A percentile compares a stretch with the other conserved stretches of the same genome.
Conservation (phyloP, 2,329 filamentous ascomycete genomes). For the Fonsecaea pugnacius region DNA sequence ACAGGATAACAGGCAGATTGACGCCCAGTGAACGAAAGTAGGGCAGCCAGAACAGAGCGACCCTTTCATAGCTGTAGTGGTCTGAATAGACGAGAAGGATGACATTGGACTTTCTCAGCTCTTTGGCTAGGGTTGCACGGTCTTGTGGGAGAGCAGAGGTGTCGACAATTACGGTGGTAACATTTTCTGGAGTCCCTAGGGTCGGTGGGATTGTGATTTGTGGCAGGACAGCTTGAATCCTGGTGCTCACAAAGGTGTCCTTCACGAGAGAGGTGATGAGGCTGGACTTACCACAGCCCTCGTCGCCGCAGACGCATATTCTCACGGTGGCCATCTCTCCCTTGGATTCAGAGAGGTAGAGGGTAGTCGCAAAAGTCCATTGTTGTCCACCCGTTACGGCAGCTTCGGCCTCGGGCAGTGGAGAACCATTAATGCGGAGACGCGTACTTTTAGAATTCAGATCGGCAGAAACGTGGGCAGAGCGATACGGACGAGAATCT, state of each 20-base stretch:
- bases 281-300: constrained; percentile 91
- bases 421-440: constrained; percentile 7
- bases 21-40: constrained; percentile 98
- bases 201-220: constrained; percentile 93
- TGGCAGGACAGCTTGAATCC: constrained; percentile 91
- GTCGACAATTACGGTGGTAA: constrained; percentile 96
- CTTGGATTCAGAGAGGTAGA: background rate
- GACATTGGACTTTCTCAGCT: constrained; percentile 95
- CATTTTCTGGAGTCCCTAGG: constrained; percentile 91
- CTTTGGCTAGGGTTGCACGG: constrained; percentile 83
- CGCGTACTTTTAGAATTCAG: background rate
- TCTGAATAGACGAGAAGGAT: constrained; percentile 97
- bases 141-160: constrained; percentile 95
- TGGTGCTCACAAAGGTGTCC: constrained; percentile 92
- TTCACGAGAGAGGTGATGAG: constrained; percentile 95
- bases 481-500: background rate
- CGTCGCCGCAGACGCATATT: constrained; percentile 95
- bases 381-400: background rate
- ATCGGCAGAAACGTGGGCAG: background rate
- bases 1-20: constrained; percentile 95
- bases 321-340: constrained; percentile 61
- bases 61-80: constrained; percentile 97
- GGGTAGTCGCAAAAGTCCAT: constrained; percentile 2
- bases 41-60: constrained; percentile 97
- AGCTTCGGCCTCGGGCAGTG: background rate